phyloP scores from a whole-genome alignment of 805 yeast species.

The Candida peoriensis region DNA sequence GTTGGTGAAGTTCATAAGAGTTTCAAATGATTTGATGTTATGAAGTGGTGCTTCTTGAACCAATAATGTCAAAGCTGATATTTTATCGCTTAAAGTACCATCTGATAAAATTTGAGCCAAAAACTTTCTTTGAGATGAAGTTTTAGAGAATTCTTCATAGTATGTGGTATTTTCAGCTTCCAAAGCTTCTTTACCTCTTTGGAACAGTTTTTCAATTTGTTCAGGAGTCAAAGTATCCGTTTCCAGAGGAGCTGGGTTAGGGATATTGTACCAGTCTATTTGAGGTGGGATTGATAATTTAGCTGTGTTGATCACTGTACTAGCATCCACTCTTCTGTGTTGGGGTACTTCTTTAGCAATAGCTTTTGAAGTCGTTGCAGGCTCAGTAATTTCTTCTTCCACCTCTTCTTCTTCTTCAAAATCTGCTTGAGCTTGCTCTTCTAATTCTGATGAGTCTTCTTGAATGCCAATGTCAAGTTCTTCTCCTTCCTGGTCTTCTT shows the following conservation, averaged over 20 bases:
- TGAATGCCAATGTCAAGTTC: no score
- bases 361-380: conserved; percentile 12
- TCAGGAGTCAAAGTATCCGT: conserved; percentile 34
- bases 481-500: conserved; percentile 22
- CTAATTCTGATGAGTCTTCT: conserved; percentile 26
- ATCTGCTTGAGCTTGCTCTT: conserved; percentile 21
- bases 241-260: conserved; percentile 29
- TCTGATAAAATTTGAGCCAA: conserved; percentile 80
- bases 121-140: conserved; percentile 80
- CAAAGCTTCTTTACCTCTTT: conserved; percentile 60
- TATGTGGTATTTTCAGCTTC: conserved; percentile 69
- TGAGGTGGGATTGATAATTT: conserved; percentile 56
- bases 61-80: conserved; percentile 87
- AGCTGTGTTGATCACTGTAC: conserved; percentile 45
- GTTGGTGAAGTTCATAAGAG: conserved; percentile 69
- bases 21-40: conserved; percentile 77
- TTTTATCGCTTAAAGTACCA: conserved; percentile 94
- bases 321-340: conserved; percentile 27
- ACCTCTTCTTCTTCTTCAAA: conserved; percentile 11
- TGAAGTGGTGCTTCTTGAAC: conserved; percentile 95
- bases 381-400: conserved; percentile 20
- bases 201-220: conserved; percentile 55
- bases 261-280: conserved; percentile 73
- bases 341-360: conserved; percentile 20
- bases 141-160: conserved; percentile 66